These are phyloP conservation scores for Knoxia roxburghii DNA, from an alignment of 257 asterid species.

Conservation along the genomic window DNA sequence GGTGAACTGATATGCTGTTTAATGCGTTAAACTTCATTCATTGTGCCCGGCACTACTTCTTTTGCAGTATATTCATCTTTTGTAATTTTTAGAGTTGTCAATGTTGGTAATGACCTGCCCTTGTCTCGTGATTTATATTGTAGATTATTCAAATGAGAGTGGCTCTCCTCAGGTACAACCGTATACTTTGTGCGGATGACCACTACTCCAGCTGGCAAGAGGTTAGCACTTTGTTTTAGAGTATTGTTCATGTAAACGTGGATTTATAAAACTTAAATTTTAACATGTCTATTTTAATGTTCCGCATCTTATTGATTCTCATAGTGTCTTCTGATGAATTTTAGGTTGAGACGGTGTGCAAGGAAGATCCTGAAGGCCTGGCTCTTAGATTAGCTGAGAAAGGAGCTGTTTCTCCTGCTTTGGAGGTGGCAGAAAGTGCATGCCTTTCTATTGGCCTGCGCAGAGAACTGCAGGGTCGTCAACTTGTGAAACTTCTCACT, in stretches of 20 bases:
- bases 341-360: conserved; percentile 85
- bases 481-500: conserved; percentile 94
- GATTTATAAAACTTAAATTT: neutral
- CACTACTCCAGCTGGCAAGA: conserved; percentile 89
- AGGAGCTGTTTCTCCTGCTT: conserved; percentile 93
- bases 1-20: conserved; percentile 40
- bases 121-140: conserved; percentile 9
- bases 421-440: conserved; percentile 95
- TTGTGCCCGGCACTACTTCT: conserved; percentile 4
- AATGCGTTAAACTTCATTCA: conserved; percentile 6
- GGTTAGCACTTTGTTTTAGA: conserved; percentile 35
- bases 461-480: conserved; percentile 97
- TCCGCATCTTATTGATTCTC: neutral
- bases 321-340: conserved; percentile 1
- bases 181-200: conserved; percentile 87
- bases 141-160: conserved; percentile 83
- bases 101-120: conserved; percentile 2
- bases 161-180: conserved; percentile 81
- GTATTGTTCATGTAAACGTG: neutral
- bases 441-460: conserved; percentile 86
- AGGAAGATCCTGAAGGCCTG: conserved; percentile 97
- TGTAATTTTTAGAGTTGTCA: conserved; percentile 1
- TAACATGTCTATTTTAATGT: neutral
- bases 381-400: conserved; percentile 97
- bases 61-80: neutral